Evolutionary conservation across 352 stramenopile species (phyloP).

Genomic region (Globisporangium carolinianum): DNA sequence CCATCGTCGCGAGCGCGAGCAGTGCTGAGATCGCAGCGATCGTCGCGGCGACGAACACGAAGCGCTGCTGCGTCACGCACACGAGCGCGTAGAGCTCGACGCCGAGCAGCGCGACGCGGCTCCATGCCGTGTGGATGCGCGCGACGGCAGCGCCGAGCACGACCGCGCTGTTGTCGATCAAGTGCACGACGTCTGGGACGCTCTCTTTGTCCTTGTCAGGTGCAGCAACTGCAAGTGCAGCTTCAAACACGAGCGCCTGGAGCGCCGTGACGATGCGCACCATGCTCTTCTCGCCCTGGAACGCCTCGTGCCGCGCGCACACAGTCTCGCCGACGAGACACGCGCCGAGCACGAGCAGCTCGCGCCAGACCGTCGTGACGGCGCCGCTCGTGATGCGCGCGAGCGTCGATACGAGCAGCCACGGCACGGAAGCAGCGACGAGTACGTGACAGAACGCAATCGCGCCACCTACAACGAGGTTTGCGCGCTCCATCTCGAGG

Average conservation of each 20-base stretch:
- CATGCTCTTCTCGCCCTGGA: background rate
- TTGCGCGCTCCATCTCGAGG: background rate
- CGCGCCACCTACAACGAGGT: background rate
- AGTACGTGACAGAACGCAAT: background rate
- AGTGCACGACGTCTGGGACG: slow-evolving; percentile 27
- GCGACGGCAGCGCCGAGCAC: slow-evolving; percentile 20
- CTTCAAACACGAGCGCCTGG: slow-evolving; percentile 28
- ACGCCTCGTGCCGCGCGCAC: slow-evolving; percentile 9
- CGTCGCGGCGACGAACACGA: slow-evolving; percentile 18
- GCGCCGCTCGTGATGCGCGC: background rate
- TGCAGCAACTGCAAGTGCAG: slow-evolving; percentile 12
- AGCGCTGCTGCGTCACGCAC: slow-evolving; percentile 26
- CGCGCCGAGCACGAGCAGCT: background rate
- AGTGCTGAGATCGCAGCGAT: slow-evolving; percentile 15
- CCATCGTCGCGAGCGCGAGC: slow-evolving; percentile 12
- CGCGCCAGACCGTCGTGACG: background rate
- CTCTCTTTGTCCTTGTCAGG: slow-evolving; percentile 9
- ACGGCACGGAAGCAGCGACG: background rate
- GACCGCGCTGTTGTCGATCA: slow-evolving; percentile 25
- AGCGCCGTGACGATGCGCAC: slow-evolving; percentile 19
- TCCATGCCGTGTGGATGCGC: slow-evolving; percentile 26
- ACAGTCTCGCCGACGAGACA: background rate
- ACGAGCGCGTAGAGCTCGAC: slow-evolving; percentile 33
- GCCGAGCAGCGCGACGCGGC: slow-evolving; percentile 20
- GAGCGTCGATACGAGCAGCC: background rate